Evolutionary conservation across 2,329 filamentous ascomycete genomes (phyloP).

Genomic region (Neospermospora avenae): DNA sequence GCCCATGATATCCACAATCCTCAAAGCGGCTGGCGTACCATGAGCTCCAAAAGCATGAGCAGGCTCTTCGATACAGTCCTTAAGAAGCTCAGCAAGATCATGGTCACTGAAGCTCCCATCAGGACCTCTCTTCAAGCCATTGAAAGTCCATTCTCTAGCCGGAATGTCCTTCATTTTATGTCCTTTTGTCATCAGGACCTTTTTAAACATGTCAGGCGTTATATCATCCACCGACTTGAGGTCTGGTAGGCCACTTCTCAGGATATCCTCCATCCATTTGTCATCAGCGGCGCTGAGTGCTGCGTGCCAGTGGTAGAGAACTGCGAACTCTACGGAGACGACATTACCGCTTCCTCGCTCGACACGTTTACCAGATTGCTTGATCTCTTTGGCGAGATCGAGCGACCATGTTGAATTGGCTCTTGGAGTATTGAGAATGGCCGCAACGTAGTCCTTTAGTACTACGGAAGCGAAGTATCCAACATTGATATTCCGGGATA

Average conservation of each 20-base stretch:
- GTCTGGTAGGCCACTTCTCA: constrained; percentile 37
- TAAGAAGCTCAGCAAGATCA: constrained; percentile 44
- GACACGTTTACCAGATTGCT: constrained; percentile 38
- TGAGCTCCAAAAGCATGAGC: constrained; percentile 51
- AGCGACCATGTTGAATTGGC: constrained; percentile 45
- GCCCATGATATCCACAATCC: constrained; percentile 46
- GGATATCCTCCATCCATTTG: constrained; percentile 43
- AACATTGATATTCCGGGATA: constrained; percentile 45
- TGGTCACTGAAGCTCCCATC: constrained; percentile 43
- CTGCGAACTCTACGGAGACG: constrained; percentile 45
- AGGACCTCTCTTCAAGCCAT: constrained; percentile 38
- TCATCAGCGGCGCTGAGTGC: constrained; percentile 43
- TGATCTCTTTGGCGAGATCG: constrained; percentile 45
- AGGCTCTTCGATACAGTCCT: constrained; percentile 45
- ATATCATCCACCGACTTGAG: constrained; percentile 43
- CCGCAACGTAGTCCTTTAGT: constrained; percentile 42
- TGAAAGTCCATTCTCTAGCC: constrained; percentile 43
- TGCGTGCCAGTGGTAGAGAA: constrained; percentile 47
- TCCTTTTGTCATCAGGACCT: constrained; percentile 40
- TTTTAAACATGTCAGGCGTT: constrained; percentile 40
- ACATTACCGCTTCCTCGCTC: constrained; percentile 44
- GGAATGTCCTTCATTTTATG: constrained; percentile 36
- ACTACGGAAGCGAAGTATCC: constrained; percentile 46
- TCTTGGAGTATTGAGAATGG: constrained; percentile 45
- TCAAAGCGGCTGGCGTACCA: constrained; percentile 44